These are phyloP conservation scores for Umbelopsis isabellina DNA, from an alignment of 192 early-diverging fungal species.

Conservation along the genomic window DNA sequence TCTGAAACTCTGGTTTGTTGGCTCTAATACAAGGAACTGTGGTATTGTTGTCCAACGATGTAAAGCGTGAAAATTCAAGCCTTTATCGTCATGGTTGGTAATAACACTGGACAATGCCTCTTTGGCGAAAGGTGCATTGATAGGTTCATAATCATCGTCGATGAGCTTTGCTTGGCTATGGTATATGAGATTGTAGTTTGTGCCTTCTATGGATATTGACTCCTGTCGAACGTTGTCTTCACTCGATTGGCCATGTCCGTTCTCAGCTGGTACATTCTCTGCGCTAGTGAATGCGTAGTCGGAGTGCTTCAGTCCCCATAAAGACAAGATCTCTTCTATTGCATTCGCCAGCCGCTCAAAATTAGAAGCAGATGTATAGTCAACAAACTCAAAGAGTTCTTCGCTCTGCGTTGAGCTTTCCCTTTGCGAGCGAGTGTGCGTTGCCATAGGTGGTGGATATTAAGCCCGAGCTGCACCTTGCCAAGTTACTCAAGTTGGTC, in stretches of 20 bases:
- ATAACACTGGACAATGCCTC: conserved; percentile 4
- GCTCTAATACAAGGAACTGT: conserved; percentile 57
- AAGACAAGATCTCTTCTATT: conserved; percentile 60
- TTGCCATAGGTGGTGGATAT: background rate
- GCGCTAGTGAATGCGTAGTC: conserved; percentile 48
- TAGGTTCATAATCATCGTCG: conserved; percentile 16
- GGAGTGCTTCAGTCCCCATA: conserved; percentile 63
- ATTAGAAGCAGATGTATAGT: conserved; percentile 72
- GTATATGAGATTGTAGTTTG: conserved; percentile 42
- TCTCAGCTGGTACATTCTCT: conserved; percentile 33
- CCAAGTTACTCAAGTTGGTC: no score
- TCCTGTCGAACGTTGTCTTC: conserved; percentile 42
- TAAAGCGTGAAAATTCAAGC: conserved; percentile 49
- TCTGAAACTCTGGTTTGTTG: conserved; percentile 20
- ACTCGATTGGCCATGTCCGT: conserved; percentile 21
- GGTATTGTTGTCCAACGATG: conserved; percentile 71
- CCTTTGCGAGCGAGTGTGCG: conserved; percentile 1
- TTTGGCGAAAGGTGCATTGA: background rate
- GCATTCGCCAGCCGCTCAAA: conserved; percentile 68
- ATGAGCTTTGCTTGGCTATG: conserved; percentile 23
- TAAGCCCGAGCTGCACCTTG: background rate
- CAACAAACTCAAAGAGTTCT: conserved; percentile 75
- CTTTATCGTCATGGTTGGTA: background rate
- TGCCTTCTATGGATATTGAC: background rate
- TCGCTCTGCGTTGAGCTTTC: conserved; percentile 43